Base-by-base conservation (phyloP, 2,329 filamentous ascomycete genomes). In the Pseudogymnoascus sp. region DNA sequence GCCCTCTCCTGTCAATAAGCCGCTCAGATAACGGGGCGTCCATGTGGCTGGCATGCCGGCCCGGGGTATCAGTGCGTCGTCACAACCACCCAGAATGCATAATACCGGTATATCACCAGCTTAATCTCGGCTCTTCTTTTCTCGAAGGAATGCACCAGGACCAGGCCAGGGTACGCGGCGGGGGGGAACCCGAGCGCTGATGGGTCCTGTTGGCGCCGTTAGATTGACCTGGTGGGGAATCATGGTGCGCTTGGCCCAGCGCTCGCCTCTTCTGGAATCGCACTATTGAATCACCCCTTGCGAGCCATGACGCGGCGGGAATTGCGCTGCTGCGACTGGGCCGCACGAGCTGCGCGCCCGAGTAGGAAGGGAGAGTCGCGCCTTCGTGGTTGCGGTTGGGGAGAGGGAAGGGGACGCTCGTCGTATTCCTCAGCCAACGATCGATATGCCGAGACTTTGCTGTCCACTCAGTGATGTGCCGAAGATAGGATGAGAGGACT, bases 121-220 rank as follows among this genome's bases (percentile, higher is more conserved):
- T 50, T 50, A 50, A 50, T 50, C 43, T 50, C 43, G 43, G 43
- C 43, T 50, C 43, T 50, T 50, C 43, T 50, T 50, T 50, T 50
- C 43, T 50, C 43, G 43, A 50, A 50, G 43, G 43, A 50, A 50
- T 50, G 43, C 39, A 37, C 14, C 41, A 18, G n/a, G 14, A 32
- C 30, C 22, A 18, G 43, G 25, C 6, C 43, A 30, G 9, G 43
- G 34, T 11, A 6, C 37, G 16, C 39, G 22, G 22, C 14, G 22
- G 39, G 18, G 43, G 43, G 7, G 11, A 8, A 30, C 43, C 43
- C 43, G 8, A 11, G 41, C 41, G 14, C 22, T 25, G 41, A 28
- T 50, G 43, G 43, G 25, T 16, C 43, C n/a, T 50, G 43, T 50
- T 50, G 43, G 43, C 43, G 43, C 43, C 43, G 43, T 50, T 50